Evolutionary conservation across 2,329 filamentous ascomycete genomes (phyloP), one percentile per base, ranked within the genome.

Genomic region (Cercospora sp.): DNA sequence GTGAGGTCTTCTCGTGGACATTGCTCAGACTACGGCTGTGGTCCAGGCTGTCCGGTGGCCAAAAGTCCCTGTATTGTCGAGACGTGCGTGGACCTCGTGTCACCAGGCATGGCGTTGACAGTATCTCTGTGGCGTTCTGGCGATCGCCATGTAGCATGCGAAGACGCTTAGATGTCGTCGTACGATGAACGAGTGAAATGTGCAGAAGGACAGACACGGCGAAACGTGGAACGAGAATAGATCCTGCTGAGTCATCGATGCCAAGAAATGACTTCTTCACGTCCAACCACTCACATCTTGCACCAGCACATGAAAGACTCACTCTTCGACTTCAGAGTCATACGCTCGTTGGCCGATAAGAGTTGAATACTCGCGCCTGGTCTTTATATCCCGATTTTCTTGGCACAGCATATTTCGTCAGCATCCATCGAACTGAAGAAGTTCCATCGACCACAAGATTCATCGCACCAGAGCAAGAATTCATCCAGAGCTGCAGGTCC

Each of bases 1-100:
- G 30, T 73, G 71, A 9, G 68, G 70, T 64, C 71, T 58, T 66
- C 71, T 31, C 4, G 62, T 64, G 13, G 62, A 33, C 62, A 64
- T 64, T 33, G 30, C 23, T 23, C 48, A 13, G 12, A 12, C 20
- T 53, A 13, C 48, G 45, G 45, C 12, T 18, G 18, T 13, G 6
- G n/a, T 48, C 18, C 48, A 23, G 1, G 48, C 48, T 16, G 48
- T 48, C 18, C 48, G 3, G 9, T 3, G n/a, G 42, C 42, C 42
- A 48, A 48, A 8, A 48, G 9, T 48, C 45, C 10, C 45, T 48
- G 1, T 13, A 20, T 12, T 53, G 20, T 53, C 20, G 13, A 48
- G 45, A 48, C 45, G 45, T 13, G n/a, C 45, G 20, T 23, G 18
- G 2, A 48, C 5, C 48, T 26, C 23, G 48, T 8, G 30, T n/a